A percentile compares a stretch with the other conserved stretches of the same genome.
These are phyloP conservation scores for Nowakowskiella sp. DNA, from an alignment of 192 early-diverging fungal genomes.

Conservation along the genomic window DNA sequence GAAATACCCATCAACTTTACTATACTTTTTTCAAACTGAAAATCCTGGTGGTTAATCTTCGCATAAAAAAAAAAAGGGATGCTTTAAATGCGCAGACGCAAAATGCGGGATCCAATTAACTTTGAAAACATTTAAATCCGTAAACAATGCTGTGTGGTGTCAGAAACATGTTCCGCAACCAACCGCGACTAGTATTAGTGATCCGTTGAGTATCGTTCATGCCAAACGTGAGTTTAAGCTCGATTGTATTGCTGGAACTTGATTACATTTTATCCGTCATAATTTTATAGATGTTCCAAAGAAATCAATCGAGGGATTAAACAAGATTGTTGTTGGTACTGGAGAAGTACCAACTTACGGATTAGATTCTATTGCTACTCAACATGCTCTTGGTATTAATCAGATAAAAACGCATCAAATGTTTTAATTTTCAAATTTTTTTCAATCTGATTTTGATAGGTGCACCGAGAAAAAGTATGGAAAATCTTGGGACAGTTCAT, in stretches of 20 bases:
- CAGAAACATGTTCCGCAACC: constrained; percentile 30
- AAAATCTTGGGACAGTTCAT: constrained; percentile 18
- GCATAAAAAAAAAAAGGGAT: constrained; percentile 16
- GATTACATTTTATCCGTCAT: background rate
- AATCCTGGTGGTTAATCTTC: background rate
- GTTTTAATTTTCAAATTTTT: no score
- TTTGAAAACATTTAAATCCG: constrained; percentile 34
- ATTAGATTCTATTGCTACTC: constrained; percentile 17
- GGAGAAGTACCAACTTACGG: constrained; percentile 26
- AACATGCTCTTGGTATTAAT: constrained; percentile 31
- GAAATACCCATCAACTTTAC: no score
- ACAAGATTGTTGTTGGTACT: constrained; percentile 32
- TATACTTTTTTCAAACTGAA: background rate
- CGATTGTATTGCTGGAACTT: no score
- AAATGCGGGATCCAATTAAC: constrained; percentile 26
- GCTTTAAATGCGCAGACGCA: constrained; percentile 35
- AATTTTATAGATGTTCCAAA: constrained; percentile 23
- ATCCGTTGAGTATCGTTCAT: constrained; percentile 13
- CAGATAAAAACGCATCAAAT: no score
- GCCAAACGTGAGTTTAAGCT: constrained; percentile 4
- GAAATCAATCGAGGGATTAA: constrained; percentile 27
- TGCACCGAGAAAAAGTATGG: constrained; percentile 13
- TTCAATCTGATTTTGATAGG: no score
- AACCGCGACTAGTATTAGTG: constrained; percentile 21
- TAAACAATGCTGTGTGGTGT: constrained; percentile 26